Evolutionary conservation across 2,329 filamentous ascomycete species (phyloP).

Genomic region (Xylariomycetidae sp.): DNA sequence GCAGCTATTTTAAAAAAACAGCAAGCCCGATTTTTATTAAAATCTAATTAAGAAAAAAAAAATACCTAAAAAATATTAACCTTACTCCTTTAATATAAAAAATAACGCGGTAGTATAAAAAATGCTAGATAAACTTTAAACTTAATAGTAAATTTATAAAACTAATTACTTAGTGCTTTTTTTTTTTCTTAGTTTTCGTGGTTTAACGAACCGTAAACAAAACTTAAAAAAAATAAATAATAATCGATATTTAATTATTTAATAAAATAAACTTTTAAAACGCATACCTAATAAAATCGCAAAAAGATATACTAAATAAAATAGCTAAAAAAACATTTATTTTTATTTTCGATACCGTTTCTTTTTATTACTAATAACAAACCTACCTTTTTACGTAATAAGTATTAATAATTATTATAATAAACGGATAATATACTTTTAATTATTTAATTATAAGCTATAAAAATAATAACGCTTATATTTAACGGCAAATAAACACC

Average conservation of each 20-base stretch:
- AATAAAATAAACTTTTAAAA: constrained; percentile 3
- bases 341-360: constrained; percentile 1
- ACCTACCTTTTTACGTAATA: background rate
- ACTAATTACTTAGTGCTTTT: background rate
- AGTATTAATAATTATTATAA: constrained; percentile 1
- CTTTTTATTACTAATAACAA: constrained; percentile 3
- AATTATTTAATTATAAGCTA: constrained; percentile 5
- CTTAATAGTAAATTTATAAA: background rate
- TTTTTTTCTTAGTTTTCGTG: constrained; percentile 3
- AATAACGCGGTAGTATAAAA: constrained; percentile 1
- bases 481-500: constrained; percentile 3
- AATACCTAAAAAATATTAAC: constrained; percentile 1
- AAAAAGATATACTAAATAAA: constrained; percentile 1
- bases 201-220: background rate
- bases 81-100: too few species aligned
- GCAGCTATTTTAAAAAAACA: constrained; percentile 2
- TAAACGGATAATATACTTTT: background rate
- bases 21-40: constrained; percentile 2
- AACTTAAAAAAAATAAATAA: constrained; percentile 1
- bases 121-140: constrained; percentile 1
- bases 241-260: background rate
- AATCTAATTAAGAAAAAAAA: constrained; percentile 1
- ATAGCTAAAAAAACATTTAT: background rate
- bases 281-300: constrained; percentile 2
- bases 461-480: constrained; percentile 4